Base-by-base conservation (phyloP, 2,329 filamentous ascomycete species). In the Fusarium tuaranense region DNA sequence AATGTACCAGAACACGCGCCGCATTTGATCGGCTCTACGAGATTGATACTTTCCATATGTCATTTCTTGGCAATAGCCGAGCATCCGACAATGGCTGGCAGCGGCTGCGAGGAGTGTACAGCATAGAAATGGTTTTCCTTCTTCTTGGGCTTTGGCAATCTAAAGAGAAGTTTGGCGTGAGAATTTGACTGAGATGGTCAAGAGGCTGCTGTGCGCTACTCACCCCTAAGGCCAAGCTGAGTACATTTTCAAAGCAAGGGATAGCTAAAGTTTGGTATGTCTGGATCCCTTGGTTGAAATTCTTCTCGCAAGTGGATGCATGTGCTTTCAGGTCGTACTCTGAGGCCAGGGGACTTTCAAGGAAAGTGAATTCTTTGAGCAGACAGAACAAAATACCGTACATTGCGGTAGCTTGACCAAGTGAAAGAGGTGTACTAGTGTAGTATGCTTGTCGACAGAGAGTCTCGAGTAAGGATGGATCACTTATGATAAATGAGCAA, bases 121-220 rank as follows among this genome's bases (percentile, higher is more conserved):
- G 60, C 39, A 63, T 34, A 63, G 20, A 14, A 63, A 63, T 34
- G 60, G 60, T 3, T 63, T 63, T 20, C 44, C 60, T 27, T 63
- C 25, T 36, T 63, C 60, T 25, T 63, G 60, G 13, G 60, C 60
- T 63, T 63, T 63, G n/a, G 60, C 46, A 13, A 63, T 51, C 60
- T 63, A 63, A 41, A 46, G 25, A 3, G 36, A 18, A 20, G 6
- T 63, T 18, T 8, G 8, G 14, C 18, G 18, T 63, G 27, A 63
- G 30, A 20, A 36, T 7, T 16, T n/a, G 60, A 20, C 59, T 22
- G 2, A 3, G 13, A 25, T 44, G 12, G 25, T 44, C 13, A 5
- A 60, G 34, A 44, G 16, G 39, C 5, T 7, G 39, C 27, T 13
- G 13, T 20, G 20, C 13, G 12, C 7, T 51, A 63, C 60, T 63